Base-by-base conservation (phyloP, 2,329 filamentous ascomycete species). In the Herpomyces periplanetae region DNA sequence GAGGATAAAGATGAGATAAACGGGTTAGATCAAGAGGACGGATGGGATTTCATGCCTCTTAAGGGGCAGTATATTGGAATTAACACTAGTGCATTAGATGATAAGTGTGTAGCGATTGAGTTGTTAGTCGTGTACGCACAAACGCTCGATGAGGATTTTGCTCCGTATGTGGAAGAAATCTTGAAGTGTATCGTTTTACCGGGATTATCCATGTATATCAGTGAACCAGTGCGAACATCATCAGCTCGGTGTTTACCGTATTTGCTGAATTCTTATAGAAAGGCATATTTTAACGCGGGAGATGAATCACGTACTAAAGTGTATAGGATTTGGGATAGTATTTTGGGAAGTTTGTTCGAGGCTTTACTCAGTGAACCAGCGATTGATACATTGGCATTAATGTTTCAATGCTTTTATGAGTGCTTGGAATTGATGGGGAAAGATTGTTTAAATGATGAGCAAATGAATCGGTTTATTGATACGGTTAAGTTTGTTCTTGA, bases 401-500 rank as follows among this genome's bases (percentile, higher is more conserved):
- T 96, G 69, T 96, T 88, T 41, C 75, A 91, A 39, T 96, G 80
- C 45, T 96, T 96, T 46, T 96, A 96, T 38, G 80, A 96, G 38
- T 87, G 69, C 11, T 60, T 96, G 4, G 75, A 91, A 41, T 73
- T 88, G 10, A 55, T 85, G 27, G 75, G 75, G 23, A 68, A 66
- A 39, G 58, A 65, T 30, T 75, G 62, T 34, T 49, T 96, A 17
- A 66, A 50, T 4, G 45, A 49, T 15, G 49, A 60, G 15, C 64
- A 87, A 36, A 73, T 96, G 63, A 46, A 49, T 22, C 55, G 56
- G 17, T 96, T 91, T 38, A 75, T 91, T 29, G 60, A 71, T 26
- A 62, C 64, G 1, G 69, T 73, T 17, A 55, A 62, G 32, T 71
- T 62, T 6, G 65, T 80, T 3, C 51, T 96, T 5, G 61, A 84